Evolutionary conservation across 129 eudicot genomes (phyloP).

Genomic region (Apium graveolens): DNA sequence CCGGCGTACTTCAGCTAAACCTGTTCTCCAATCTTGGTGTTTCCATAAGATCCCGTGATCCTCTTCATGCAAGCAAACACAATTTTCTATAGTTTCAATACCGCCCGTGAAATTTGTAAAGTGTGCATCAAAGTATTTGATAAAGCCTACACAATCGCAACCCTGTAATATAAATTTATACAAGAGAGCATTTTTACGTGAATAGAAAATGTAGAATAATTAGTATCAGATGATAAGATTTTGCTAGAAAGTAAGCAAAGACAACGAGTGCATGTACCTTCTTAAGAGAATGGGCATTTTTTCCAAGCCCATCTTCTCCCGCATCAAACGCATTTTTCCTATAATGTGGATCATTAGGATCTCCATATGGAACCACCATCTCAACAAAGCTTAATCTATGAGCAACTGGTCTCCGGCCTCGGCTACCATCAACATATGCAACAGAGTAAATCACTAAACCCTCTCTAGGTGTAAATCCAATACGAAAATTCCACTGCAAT

Average conservation of each 20-base stretch:
- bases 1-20: constrained; percentile 80
- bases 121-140: constrained; percentile 82
- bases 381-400: constrained; percentile 82
- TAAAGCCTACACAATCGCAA: constrained; percentile 73
- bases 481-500: constrained; percentile 72
- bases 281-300: constrained; percentile 88
- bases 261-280: constrained; percentile 31
- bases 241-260: background rate
- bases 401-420: constrained; percentile 75
- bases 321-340: constrained; percentile 95
- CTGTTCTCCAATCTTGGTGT: constrained; percentile 94
- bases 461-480: constrained; percentile 78
- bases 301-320: constrained; percentile 91
- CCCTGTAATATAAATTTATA: constrained; percentile 41
- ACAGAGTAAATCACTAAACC: constrained; percentile 67
- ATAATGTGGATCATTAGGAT: constrained; percentile 91
- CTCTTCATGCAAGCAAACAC: constrained; percentile 86
- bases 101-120: constrained; percentile 85
- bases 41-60: constrained; percentile 92
- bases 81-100: constrained; percentile 81
- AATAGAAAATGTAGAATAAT: background rate
- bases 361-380: constrained; percentile 96
- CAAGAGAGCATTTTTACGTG: constrained; percentile 10
- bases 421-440: constrained; percentile 76
- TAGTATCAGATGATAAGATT: background rate